Base-by-base conservation (phyloP, 176 grass and related monocot genomes). In the Microstegium vimineum region DNA sequence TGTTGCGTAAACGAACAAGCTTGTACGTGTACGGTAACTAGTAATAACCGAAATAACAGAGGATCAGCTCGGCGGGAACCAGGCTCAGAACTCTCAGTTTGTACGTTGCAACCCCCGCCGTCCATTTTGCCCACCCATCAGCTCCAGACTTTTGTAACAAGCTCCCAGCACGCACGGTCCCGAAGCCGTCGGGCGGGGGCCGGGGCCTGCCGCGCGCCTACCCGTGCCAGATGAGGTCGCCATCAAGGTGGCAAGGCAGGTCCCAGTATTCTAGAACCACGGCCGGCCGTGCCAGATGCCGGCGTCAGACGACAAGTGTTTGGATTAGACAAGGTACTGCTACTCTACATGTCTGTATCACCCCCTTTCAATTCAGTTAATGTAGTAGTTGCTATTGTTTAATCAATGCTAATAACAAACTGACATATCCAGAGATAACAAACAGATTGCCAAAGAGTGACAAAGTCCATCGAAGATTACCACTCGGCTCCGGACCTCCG, bases 231-330 rank as follows among this genome's bases (percentile, higher is more conserved):
- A 64, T 22, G 7, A 72, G 41, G 65, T 47, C 18, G 3, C 61
- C 76, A 49, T 49, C 77, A 28, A 17, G 36, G 12, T 43, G 37
- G 6, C 28, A 34, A n/a, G 37, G 28, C 62, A 65, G 11, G 18
- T 5, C 32, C 20, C 49, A 22, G 33, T 35, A 20, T 76, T 81
- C 77, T 81, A 84, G 70, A 85, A 84, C 41, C 51, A 59, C 6
- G 3, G 5, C 30, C 62, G 15, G 0, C 2, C 4, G 12, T 36
- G 37, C 37, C 37, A 38, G 37, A n/a, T n/a, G 28, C 37, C 31
- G 36, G 27, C 57, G 75, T 22, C 36, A 10, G 75, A 32, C 25
- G 37, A 12, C 2, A 2, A 18, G 13, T 9, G n/a, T 40, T 41
- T 16, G 1, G 25, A 45, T 41, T n/a, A n/a, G n/a, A n/a, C n/a